phyloP scores from a whole-genome alignment of 352 stramenopile genomes.

The Pythium pyrilobum region DNA sequence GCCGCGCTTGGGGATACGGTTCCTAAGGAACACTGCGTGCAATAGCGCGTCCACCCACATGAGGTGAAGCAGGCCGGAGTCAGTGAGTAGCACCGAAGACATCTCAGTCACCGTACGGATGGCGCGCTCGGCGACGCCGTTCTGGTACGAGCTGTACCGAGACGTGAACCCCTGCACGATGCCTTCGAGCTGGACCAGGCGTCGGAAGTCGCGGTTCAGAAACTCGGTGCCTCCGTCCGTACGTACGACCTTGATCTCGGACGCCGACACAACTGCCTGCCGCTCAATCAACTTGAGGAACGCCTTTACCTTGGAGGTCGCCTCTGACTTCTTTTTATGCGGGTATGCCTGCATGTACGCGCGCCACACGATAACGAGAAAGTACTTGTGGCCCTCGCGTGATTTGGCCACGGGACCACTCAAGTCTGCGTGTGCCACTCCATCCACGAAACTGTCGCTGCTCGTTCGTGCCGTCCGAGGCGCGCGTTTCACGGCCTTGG shows the following conservation, averaged over 20 bases:
- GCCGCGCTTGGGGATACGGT: not conserved
- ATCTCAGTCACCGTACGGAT: slow-evolving; percentile 21
- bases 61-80: slow-evolving; percentile 5
- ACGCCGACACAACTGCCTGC: not conserved
- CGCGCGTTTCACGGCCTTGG: not conserved
- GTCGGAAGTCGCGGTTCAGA: slow-evolving; percentile 16
- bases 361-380: slow-evolving; percentile 1
- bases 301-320: not conserved
- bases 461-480: not conserved
- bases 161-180: slow-evolving; percentile 16
- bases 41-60: slow-evolving; percentile 3
- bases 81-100: slow-evolving; percentile 11
- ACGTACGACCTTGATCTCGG: slow-evolving; percentile 8
- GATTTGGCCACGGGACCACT: slow-evolving; percentile 1
- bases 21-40: not conserved
- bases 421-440: not conserved
- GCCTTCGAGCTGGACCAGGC: not conserved
- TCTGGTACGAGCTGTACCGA: slow-evolving; percentile 17
- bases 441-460: not conserved
- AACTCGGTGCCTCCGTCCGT: slow-evolving; percentile 22
- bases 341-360: not conserved
- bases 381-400: not conserved
- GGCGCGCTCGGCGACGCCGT: slow-evolving; percentile 18
- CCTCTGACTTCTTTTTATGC: slow-evolving; percentile 1
- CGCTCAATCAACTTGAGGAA: slow-evolving; percentile 8